These are phyloP conservation scores for Rhizopogon rudus DNA, from an alignment of 768 basidiomycete species.

Conservation along the genomic window DNA sequence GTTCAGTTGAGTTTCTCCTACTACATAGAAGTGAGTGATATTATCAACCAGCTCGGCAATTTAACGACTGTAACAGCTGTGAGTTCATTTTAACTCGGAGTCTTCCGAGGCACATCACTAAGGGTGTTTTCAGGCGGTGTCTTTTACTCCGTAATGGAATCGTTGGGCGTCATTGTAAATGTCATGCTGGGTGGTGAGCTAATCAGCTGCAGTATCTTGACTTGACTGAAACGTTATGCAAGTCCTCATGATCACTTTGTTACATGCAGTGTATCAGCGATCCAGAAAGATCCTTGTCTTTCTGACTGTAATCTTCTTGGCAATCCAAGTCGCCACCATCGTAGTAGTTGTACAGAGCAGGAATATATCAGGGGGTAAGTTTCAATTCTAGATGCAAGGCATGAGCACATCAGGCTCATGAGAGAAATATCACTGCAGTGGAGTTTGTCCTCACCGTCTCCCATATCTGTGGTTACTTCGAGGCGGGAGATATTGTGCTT, in stretches of 20 bases:
- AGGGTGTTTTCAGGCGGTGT: background rate
- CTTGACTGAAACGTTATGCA: background rate
- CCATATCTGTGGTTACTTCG: background rate
- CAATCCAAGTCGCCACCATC: background rate
- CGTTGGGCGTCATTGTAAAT: background rate
- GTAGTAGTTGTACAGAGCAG: background rate
- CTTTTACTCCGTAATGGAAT: background rate
- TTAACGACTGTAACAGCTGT: background rate
- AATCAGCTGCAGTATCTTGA: background rate
- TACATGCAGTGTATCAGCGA: background rate
- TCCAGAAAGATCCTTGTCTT: background rate
- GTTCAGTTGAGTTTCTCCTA: background rate
- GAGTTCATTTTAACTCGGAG: background rate
- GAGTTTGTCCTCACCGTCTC: background rate
- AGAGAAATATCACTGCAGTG: background rate
- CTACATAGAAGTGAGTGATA: background rate
- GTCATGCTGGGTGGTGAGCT: background rate
- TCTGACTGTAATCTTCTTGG: background rate
- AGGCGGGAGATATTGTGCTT: background rate
- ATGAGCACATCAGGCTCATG: background rate
- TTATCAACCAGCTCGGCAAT: background rate
- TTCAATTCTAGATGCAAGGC: background rate
- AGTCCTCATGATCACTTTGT: background rate
- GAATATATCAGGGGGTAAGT: background rate
- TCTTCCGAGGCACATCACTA: background rate